A percentile compares a stretch with the other conserved stretches of the same genome.
Conservation (phyloP, 331 rosid species). For the Ulmus americana region DNA sequence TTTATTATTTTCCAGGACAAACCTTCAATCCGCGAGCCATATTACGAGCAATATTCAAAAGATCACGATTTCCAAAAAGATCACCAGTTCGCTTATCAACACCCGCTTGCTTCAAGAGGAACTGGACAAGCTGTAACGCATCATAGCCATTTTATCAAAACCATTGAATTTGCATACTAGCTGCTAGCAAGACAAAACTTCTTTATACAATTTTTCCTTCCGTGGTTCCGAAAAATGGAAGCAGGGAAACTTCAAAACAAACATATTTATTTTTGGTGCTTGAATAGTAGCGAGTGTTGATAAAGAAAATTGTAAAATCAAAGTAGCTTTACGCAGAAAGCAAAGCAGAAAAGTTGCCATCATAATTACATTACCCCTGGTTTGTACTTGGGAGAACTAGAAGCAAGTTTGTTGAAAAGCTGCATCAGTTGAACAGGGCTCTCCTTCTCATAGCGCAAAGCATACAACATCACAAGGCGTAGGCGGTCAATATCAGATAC, state of each 20-base stretch:
- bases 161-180: constrained; percentile 19
- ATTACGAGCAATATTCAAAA: constrained; percentile 91
- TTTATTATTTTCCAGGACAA: constrained; percentile 26
- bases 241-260: background rate
- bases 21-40: constrained; percentile 99
- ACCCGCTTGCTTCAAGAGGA: constrained; percentile 96
- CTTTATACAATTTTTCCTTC: constrained; percentile 10
- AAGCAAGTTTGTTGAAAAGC: constrained; percentile 82
- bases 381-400: constrained; percentile 79
- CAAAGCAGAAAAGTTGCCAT: constrained; percentile 2
- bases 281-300: background rate
- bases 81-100: constrained; percentile 90
- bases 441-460: constrained; percentile 92
- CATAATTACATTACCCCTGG: constrained; percentile 63
- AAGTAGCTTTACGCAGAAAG: background rate
- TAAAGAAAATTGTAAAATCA: constrained; percentile 11
- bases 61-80: constrained; percentile 85
- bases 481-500: constrained; percentile 69
- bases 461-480: constrained; percentile 86
- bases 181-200: constrained; percentile 11
- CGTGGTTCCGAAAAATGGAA: constrained; percentile 1
- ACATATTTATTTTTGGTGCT: too few species aligned
- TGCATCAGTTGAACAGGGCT: constrained; percentile 96
- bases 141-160: constrained; percentile 32
- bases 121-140: constrained; percentile 85